These are phyloP conservation scores for Plectosphaerella sp. DNA, from an alignment of 2,329 filamentous ascomycete species.

Conservation along the genomic window DNA sequence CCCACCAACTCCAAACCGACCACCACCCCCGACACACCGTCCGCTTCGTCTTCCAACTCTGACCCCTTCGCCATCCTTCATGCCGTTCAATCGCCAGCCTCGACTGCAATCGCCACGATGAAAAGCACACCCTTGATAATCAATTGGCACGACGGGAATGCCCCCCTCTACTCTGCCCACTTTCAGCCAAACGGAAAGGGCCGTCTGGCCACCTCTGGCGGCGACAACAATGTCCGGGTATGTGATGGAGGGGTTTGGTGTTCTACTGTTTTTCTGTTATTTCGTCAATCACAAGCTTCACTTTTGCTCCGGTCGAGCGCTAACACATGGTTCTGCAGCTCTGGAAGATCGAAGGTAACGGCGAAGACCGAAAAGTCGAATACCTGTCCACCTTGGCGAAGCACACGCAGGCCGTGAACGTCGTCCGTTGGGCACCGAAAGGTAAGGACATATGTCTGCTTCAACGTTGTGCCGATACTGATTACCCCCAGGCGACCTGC, in stretches of 20 bases:
- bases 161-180: constrained; percentile 94
- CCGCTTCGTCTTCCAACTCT: neutral
- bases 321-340: constrained; percentile 47
- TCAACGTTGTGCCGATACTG: neutral
- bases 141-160: constrained; percentile 97
- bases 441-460: constrained; percentile 47
- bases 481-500: constrained; percentile 66
- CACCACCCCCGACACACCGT: neutral
- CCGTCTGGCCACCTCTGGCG: constrained; percentile 86
- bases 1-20: neutral
- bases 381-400: constrained; percentile 90
- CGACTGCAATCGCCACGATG: constrained; percentile 57
- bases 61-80: neutral
- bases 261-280: no score
- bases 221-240: constrained; percentile 94
- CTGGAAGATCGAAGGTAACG: constrained; percentile 84
- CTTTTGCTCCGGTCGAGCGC: neutral
- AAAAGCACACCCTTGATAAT: constrained; percentile 95
- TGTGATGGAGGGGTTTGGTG: constrained; percentile 21
- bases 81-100: neutral
- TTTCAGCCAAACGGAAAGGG: constrained; percentile 92
- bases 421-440: constrained; percentile 92
- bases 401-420: constrained; percentile 96
- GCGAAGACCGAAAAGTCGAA: constrained; percentile 82
- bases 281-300: no score